These are phyloP conservation scores for Panaeolus papilionaceus DNA, from an alignment of 768 basidiomycete species.

Conservation along the genomic window DNA sequence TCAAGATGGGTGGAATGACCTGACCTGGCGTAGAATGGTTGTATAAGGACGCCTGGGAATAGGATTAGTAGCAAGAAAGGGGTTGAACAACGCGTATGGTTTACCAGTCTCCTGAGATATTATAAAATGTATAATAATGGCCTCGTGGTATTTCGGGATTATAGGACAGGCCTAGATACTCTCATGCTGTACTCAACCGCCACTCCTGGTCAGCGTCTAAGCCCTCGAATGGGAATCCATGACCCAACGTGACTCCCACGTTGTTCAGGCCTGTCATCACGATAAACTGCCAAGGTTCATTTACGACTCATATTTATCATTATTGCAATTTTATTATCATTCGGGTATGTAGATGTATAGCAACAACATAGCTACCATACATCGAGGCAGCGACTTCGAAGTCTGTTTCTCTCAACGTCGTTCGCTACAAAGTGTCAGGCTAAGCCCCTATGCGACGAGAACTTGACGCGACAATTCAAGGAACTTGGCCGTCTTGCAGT, in stretches of 20 bases:
- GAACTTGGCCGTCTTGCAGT: neutral
- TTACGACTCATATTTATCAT: conserved; percentile 7
- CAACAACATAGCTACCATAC: neutral
- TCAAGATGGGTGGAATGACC: neutral
- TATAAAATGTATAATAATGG: conserved; percentile 6
- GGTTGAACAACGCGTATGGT: neutral
- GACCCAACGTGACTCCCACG: conserved; percentile 13
- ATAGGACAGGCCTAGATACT: conserved; percentile 1
- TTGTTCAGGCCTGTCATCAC: conserved; percentile 4
- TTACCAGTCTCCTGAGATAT: neutral
- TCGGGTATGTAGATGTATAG: neutral
- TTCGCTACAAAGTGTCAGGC: neutral
- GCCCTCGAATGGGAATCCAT: conserved; percentile 4
- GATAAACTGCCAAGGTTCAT: neutral
- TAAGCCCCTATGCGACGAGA: neutral
- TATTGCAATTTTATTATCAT: neutral
- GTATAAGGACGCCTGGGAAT: neutral
- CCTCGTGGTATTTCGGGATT: conserved; percentile 9
- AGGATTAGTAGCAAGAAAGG: neutral
- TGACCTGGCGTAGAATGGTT: neutral
- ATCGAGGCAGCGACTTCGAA: neutral
- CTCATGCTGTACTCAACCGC: neutral
- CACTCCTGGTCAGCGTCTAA: conserved; percentile 10
- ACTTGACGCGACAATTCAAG: neutral
- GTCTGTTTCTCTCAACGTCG: neutral